Evolutionary conservation across 805 yeast genomes (phyloP).

Genomic region (Wickerhamiella domercqiae): DNA sequence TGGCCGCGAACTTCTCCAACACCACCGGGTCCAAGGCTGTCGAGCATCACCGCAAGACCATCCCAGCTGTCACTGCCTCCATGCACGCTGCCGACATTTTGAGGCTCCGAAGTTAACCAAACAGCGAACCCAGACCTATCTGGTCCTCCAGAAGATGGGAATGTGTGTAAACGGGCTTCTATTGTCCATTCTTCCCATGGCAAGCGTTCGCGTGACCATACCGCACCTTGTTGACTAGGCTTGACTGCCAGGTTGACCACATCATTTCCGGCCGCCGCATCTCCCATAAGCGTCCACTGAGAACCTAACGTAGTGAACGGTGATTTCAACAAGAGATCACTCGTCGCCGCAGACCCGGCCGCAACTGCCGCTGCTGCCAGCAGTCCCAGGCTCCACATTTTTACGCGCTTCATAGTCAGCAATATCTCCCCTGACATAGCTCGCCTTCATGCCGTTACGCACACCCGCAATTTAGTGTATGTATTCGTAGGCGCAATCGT

Average conservation of each 20-base stretch:
- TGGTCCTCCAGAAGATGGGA: constrained; percentile 9
- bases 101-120: constrained; percentile 23
- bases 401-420: too few relatives aligned
- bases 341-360: too few relatives aligned
- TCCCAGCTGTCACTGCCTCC: constrained; percentile 27
- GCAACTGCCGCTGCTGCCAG: too few relatives aligned
- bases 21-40: constrained; percentile 20
- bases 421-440: too few relatives aligned
- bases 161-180: constrained; percentile 20
- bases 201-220: constrained; percentile 22
- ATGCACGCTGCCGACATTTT: constrained; percentile 23
- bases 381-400: too few relatives aligned
- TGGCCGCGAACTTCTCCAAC: constrained; percentile 26
- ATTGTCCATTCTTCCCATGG: constrained; percentile 23
- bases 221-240: constrained; percentile 18
- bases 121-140: constrained; percentile 24
- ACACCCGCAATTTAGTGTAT: too few relatives aligned
- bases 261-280: constrained; percentile 1
- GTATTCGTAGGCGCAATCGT: too few relatives aligned
- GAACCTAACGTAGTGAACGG: too few relatives aligned
- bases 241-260: constrained; percentile 11
- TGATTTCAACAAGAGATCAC: too few relatives aligned
- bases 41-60: constrained; percentile 28
- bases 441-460: too few relatives aligned
- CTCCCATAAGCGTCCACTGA: constrained; percentile 1